phyloP scores from a whole-genome alignment of 768 basidiomycete species.

The Saitozyma podzolica region DNA sequence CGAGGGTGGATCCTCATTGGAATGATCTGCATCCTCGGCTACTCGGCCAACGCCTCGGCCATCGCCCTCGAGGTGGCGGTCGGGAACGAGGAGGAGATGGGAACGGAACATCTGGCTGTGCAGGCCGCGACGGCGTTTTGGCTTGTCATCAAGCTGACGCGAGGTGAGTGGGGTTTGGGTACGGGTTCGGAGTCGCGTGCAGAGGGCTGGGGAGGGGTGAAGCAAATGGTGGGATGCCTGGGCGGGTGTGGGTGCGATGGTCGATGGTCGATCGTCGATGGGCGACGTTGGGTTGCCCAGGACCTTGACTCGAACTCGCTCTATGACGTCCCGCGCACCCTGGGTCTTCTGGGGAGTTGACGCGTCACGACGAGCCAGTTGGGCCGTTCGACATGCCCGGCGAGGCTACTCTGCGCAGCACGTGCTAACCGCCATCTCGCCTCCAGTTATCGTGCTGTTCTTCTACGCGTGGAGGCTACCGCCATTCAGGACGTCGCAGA shows the following conservation, averaged over 20 bases:
- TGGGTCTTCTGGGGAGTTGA: neutral
- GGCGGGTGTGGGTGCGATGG: too few relatives aligned
- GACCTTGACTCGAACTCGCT: too few relatives aligned
- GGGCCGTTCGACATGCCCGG: too few relatives aligned
- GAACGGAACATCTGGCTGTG: conserved; percentile 18
- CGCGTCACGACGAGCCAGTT: neutral
- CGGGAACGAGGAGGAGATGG: conserved; percentile 5
- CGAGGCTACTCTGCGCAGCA: neutral
- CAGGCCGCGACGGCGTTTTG: conserved; percentile 31
- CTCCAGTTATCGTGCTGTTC: conserved; percentile 19
- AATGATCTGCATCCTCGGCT: conserved; percentile 50
- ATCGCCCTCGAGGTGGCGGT: conserved; percentile 28
- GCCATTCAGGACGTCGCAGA: conserved; percentile 19
- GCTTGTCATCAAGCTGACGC: conserved; percentile 31
- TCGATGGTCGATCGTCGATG: too few relatives aligned
- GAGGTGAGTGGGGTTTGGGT: conserved; percentile 17
- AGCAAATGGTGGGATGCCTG: too few relatives aligned
- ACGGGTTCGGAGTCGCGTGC: too few relatives aligned
- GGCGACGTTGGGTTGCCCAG: neutral
- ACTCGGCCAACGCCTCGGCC: conserved; percentile 50
- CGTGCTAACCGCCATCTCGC: neutral
- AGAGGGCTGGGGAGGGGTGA: too few relatives aligned
- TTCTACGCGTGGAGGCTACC: conserved; percentile 19
- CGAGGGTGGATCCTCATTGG: conserved; percentile 48
- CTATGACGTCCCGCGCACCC: too few relatives aligned